These are phyloP conservation scores for Lycium ferocissimum DNA, from an alignment of 257 asterid species.

Conservation along the genomic window DNA sequence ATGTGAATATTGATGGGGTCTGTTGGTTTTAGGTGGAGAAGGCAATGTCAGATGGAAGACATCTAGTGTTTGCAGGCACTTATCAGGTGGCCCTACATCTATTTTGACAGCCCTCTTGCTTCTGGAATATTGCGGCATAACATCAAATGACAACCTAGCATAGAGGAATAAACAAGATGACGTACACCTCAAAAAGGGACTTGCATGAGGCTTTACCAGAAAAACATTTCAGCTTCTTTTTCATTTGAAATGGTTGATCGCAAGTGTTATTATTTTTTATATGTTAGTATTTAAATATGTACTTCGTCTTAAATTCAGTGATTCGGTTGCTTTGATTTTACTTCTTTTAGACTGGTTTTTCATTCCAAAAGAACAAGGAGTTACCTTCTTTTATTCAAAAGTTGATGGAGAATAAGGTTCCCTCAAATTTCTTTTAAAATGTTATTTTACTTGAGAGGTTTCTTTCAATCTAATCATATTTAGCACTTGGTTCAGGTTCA, in stretches of 20 bases:
- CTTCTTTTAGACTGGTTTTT: neutral
- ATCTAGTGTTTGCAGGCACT: conserved; percentile 85
- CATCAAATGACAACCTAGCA: conserved; percentile 37
- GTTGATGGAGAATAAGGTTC: neutral
- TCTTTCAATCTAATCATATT: neutral
- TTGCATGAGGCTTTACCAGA: too few species aligned
- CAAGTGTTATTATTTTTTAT: too few species aligned
- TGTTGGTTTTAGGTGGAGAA: conserved; percentile 51
- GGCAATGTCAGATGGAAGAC: conserved; percentile 63
- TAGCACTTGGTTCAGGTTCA: neutral
- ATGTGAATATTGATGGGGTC: too few species aligned
- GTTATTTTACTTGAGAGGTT: neutral
- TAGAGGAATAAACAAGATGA: too few species aligned
- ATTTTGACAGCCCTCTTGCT: conserved; percentile 78
- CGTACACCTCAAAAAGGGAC: too few species aligned
- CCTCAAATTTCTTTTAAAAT: neutral
- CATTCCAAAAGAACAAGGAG: neutral
- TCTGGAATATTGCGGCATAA: conserved; percentile 62
- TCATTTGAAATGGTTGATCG: too few species aligned
- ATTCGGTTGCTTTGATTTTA: neutral
- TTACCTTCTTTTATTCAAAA: neutral
- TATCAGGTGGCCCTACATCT: conserved; percentile 79
- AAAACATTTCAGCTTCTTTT: too few species aligned
- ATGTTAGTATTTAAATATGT: too few species aligned
- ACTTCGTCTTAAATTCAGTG: neutral